Percentiles rank a stretch among this genome's conserved stretches.
phyloP scores from a whole-genome alignment of 768 basidiomycete genomes.

The Podaxis sp. region DNA sequence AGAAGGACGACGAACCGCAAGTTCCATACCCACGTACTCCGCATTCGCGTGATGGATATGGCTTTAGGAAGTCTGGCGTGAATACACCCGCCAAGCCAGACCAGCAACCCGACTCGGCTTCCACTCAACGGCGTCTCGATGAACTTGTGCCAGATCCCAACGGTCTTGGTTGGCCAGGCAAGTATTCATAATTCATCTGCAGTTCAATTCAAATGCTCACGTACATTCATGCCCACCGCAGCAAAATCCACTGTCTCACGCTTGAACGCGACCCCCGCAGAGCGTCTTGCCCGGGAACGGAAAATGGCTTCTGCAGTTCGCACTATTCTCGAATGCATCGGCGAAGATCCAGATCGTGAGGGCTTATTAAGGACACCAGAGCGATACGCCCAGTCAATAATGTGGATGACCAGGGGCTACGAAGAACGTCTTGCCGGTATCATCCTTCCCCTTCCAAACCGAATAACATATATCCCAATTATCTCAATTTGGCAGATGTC shows the following conservation, averaged over 20 bases:
- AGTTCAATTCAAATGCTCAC: not conserved
- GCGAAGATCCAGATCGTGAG: conserved; percentile 96
- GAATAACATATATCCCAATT: conserved; percentile 14
- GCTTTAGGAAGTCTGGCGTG: conserved; percentile 75
- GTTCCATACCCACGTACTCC: conserved; percentile 25
- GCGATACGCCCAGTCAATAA: conserved; percentile 92
- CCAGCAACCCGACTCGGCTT: conserved; percentile 37
- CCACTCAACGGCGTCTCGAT: conserved; percentile 21
- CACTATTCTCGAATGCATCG: conserved; percentile 93
- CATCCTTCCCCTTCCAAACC: conserved; percentile 22
- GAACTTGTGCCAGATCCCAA: conserved; percentile 55
- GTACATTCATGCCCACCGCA: conserved; percentile 28
- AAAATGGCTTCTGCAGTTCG: conserved; percentile 84
- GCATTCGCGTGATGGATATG: conserved; percentile 72
- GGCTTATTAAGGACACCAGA: conserved; percentile 91
- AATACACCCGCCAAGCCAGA: conserved; percentile 52
- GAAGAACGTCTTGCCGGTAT: conserved; percentile 90
- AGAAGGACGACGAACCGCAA: conserved; percentile 10
- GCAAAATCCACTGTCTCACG: conserved; percentile 90
- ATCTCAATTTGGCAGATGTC: conserved; percentile 62
- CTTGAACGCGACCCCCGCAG: conserved; percentile 74
- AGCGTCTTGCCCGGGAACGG: conserved; percentile 69
- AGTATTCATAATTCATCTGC: conserved; percentile 21
- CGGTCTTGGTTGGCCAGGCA: conserved; percentile 94
- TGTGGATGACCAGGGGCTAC: conserved; percentile 99